Conservation (phyloP, 306 rosid species). For the Prunus armeniaca region DNA sequence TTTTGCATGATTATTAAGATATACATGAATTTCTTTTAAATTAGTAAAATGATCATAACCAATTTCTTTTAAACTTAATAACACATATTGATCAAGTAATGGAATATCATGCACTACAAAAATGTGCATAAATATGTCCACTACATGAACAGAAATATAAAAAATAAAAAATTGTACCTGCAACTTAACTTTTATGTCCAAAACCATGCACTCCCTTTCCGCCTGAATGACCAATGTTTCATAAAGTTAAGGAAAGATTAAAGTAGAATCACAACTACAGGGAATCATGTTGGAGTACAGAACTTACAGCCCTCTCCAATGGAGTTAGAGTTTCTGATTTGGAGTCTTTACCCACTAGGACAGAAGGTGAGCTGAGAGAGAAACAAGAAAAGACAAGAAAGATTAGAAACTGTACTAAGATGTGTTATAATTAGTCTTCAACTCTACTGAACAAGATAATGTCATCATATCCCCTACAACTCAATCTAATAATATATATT, state of each 20-base stretch:
- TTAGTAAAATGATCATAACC: neutral
- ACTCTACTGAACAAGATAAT: neutral
- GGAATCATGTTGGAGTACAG: slow-evolving; percentile 21
- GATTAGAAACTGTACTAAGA: slow-evolving; percentile 22
- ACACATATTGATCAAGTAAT: neutral
- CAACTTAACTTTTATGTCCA: slow-evolving; percentile 95
- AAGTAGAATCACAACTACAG: slow-evolving; percentile 8
- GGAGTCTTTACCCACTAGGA: slow-evolving; percentile 63
- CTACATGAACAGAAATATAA: neutral
- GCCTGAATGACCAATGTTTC: slow-evolving; percentile 56
- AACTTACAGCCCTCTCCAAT: slow-evolving; percentile 91
- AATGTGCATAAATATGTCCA: neutral
- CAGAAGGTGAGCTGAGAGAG: slow-evolving; percentile 47
- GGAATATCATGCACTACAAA: neutral
- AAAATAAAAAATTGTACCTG: slow-evolving; percentile 56
- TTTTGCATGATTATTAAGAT: neutral
- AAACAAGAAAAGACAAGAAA: slow-evolving; percentile 12
- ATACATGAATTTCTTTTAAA: neutral
- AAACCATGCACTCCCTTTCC: slow-evolving; percentile 95
- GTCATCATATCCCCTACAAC: neutral
- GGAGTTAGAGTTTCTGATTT: slow-evolving; percentile 78
- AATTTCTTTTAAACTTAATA: neutral
- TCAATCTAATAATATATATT: neutral
- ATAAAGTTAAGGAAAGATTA: slow-evolving; percentile 16
- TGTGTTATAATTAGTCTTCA: slow-evolving; percentile 22